A percentile compares a stretch with the other conserved stretches of the same genome.
phyloP scores from a whole-genome alignment of 345 rosid species.

The Sisymbrium irio region DNA sequence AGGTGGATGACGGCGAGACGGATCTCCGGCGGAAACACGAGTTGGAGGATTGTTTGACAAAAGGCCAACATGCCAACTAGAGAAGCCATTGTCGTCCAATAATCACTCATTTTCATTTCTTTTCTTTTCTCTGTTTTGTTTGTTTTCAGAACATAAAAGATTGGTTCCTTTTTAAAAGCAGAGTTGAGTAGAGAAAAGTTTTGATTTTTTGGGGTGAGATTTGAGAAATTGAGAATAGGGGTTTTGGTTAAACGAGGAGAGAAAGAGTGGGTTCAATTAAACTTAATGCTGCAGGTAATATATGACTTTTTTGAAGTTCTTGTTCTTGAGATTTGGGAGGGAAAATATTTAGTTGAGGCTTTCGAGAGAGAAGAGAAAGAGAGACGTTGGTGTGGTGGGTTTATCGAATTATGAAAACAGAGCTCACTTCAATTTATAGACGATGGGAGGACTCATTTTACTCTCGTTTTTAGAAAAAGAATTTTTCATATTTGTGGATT shows the following conservation, averaged over 20 bases:
- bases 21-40: slow-evolving; percentile 79
- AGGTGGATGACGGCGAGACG: slow-evolving; percentile 59
- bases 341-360: slow-evolving; percentile 12
- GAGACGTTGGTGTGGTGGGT: slow-evolving; percentile 25
- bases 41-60: slow-evolving; percentile 64
- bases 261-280: not conserved
- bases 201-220: not conserved
- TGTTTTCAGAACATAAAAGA: not conserved
- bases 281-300: not conserved
- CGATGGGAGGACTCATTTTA: slow-evolving; percentile 1
- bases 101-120: slow-evolving; percentile 51
- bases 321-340: slow-evolving; percentile 31
- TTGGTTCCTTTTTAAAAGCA: not conserved
- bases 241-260: not conserved
- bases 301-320: not conserved
- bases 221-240: not conserved
- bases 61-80: slow-evolving; percentile 80
- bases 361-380: slow-evolving; percentile 17
- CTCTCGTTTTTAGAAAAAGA: not conserved
- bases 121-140: not conserved
- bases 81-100: slow-evolving; percentile 78
- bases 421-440: slow-evolving; percentile 19
- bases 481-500: not conserved
- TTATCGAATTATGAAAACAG: slow-evolving; percentile 6
- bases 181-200: not conserved